Conservation (phyloP, 768 basidiomycete genomes). For the Leucocoprinus leucothites region DNA sequence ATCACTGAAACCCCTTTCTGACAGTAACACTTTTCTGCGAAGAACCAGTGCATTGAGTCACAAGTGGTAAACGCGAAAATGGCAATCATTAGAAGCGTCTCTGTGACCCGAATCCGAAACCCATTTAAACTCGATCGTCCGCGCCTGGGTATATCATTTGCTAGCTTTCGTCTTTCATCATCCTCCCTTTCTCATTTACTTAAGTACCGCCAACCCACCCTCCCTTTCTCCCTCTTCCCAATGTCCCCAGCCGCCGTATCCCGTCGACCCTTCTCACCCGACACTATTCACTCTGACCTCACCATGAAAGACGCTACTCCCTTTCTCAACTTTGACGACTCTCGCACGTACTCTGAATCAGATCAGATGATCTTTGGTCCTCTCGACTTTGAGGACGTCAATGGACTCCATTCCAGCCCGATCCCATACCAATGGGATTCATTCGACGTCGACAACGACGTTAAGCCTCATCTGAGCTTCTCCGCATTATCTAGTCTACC, state of each 20-base stretch:
- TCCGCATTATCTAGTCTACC: slow-evolving; percentile 21
- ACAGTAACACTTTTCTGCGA: too few relatives aligned
- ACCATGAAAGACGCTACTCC: slow-evolving; percentile 26
- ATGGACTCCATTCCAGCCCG: slow-evolving; percentile 20
- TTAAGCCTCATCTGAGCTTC: slow-evolving; percentile 41
- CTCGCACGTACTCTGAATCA: slow-evolving; percentile 32
- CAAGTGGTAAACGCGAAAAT: too few relatives aligned
- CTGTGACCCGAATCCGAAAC: too few relatives aligned
- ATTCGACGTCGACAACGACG: slow-evolving; percentile 35
- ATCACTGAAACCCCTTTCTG: too few relatives aligned
- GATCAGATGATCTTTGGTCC: slow-evolving; percentile 59
- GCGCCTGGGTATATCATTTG: slow-evolving; percentile 12
- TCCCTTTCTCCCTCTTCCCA: slow-evolving; percentile 21
- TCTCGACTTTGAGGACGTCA: slow-evolving; percentile 52
- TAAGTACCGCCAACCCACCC: slow-evolving; percentile 20
- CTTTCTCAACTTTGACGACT: slow-evolving; percentile 35
- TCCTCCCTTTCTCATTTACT: slow-evolving; percentile 31
- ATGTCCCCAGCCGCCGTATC: slow-evolving; percentile 42
- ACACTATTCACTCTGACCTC: slow-evolving; percentile 22
- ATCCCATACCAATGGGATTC: slow-evolving; percentile 35
- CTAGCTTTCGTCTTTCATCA: slow-evolving; percentile 24
- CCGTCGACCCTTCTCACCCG: slow-evolving; percentile 30
- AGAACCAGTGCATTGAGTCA: too few relatives aligned
- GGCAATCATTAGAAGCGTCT: too few relatives aligned
- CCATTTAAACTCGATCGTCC: slow-evolving; percentile 10